Percentiles rank a stretch among this genome's conserved stretches.
Conservation (phyloP, 2,329 filamentous ascomycete genomes). For the Emmonsiellopsis sp. region DNA sequence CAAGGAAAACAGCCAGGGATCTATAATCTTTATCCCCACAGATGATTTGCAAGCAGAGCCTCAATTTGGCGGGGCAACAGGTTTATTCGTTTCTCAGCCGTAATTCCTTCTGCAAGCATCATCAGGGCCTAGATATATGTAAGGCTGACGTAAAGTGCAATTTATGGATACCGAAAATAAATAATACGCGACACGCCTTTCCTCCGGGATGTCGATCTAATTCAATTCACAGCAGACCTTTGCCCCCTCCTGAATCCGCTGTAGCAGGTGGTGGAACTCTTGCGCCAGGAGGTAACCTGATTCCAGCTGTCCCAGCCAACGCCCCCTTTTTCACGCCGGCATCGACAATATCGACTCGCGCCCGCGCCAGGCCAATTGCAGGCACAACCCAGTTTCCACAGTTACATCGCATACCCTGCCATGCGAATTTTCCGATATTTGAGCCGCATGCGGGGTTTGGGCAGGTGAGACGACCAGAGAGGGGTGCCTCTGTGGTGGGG, state of each 20-base stretch:
- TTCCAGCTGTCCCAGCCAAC: constrained; percentile 18
- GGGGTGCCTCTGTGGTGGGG: constrained; percentile 50
- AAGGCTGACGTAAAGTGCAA: neutral
- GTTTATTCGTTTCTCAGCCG: too few relatives aligned
- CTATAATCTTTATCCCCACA: too few relatives aligned
- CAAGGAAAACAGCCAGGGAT: too few relatives aligned
- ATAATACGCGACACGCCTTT: neutral
- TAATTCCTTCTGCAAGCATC: too few relatives aligned
- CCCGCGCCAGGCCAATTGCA: constrained; percentile 75
- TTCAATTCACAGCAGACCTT: constrained; percentile 16
- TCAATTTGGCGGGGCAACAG: neutral
- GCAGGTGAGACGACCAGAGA: constrained; percentile 78
- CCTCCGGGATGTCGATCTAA: neutral
- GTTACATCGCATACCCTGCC: constrained; percentile 89
- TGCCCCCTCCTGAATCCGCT: constrained; percentile 12
- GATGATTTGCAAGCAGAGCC: neutral
- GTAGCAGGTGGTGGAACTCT: constrained; percentile 10
- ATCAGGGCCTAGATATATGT: too few relatives aligned
- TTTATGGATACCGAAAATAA: neutral
- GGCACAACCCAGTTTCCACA: constrained; percentile 87
- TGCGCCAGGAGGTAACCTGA: constrained; percentile 32
- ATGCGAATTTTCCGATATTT: constrained; percentile 86
- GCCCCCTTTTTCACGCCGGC: constrained; percentile 12
- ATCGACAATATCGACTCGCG: constrained; percentile 68
- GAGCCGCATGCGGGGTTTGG: constrained; percentile 68